These are phyloP conservation scores for Coemansia sp. DNA, from an alignment of 192 early-diverging fungal genomes.

Conservation along the genomic window DNA sequence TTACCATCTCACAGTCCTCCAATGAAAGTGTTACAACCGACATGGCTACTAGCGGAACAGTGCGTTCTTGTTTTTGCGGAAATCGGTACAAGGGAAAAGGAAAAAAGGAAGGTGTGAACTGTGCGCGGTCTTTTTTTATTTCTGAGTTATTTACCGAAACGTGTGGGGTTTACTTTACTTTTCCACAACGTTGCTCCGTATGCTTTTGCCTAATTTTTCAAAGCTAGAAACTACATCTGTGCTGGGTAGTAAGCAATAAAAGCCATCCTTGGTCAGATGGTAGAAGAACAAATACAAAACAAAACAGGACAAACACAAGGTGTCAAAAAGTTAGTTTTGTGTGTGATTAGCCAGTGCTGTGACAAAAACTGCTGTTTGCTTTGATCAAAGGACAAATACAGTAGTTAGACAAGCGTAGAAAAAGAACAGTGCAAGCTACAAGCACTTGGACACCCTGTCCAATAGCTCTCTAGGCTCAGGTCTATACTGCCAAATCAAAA, in stretches of 20 bases:
- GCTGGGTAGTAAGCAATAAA: neutral
- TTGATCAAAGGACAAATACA: neutral
- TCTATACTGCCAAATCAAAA: neutral
- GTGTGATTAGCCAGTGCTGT: neutral
- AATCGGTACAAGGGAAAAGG: neutral
- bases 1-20: slow-evolving; percentile 55
- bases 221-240: neutral
- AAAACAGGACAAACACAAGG: too few relatives aligned
- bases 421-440: neutral
- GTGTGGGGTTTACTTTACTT: neutral
- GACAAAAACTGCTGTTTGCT: neutral
- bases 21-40: slow-evolving; percentile 45
- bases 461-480: neutral
- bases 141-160: neutral
- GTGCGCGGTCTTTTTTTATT: neutral
- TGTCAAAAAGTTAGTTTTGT: neutral
- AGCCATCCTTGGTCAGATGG: too few relatives aligned
- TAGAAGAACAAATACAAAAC: too few relatives aligned
- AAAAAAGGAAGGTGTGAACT: neutral
- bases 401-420: neutral
- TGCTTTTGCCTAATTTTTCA: neutral
- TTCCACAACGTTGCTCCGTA: neutral
- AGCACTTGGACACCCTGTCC: neutral
- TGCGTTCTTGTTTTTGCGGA: neutral
- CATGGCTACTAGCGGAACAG: slow-evolving; percentile 22